Evolutionary conservation across 441 rosid genomes (phyloP).

Genomic region (Euphorbia celastroides): DNA sequence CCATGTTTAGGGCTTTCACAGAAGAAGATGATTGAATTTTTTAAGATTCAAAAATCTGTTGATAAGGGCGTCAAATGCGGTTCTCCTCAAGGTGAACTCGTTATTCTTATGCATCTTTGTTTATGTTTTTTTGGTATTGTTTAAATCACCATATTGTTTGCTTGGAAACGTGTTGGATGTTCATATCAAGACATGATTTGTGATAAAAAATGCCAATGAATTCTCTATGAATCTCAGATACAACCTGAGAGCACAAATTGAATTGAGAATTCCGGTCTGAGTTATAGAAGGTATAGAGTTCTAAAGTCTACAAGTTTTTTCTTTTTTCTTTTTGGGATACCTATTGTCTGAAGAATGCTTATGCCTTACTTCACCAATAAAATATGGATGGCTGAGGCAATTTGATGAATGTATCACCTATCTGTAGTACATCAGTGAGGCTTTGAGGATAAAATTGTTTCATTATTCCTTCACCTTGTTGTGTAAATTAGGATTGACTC

Average conservation of each 20-base stretch:
- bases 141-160: not conserved
- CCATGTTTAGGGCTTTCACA: constrained; percentile 61
- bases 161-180: not conserved
- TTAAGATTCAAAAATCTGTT: constrained; percentile 54
- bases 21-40: constrained; percentile 76
- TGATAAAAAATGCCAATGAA: not conserved
- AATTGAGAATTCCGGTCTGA: too few relatives aligned
- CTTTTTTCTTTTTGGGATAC: too few relatives aligned
- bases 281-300: too few relatives aligned
- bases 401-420: too few relatives aligned
- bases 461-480: too few relatives aligned
- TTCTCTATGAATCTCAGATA: not conserved
- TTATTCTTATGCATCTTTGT: not conserved
- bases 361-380: too few relatives aligned
- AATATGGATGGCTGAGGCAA: too few relatives aligned
- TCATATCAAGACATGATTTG: not conserved
- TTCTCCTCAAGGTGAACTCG: constrained; percentile 47
- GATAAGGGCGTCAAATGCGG: constrained; percentile 26
- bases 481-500: too few relatives aligned
- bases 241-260: not conserved
- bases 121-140: not conserved
- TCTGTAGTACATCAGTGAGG: too few relatives aligned
- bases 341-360: too few relatives aligned
- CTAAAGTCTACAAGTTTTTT: too few relatives aligned
- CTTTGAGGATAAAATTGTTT: too few relatives aligned